Evolutionary conservation across 495 filamentous ascomycete genomes (phyloP).

Genomic region (Annulohypoxylon nitens): DNA sequence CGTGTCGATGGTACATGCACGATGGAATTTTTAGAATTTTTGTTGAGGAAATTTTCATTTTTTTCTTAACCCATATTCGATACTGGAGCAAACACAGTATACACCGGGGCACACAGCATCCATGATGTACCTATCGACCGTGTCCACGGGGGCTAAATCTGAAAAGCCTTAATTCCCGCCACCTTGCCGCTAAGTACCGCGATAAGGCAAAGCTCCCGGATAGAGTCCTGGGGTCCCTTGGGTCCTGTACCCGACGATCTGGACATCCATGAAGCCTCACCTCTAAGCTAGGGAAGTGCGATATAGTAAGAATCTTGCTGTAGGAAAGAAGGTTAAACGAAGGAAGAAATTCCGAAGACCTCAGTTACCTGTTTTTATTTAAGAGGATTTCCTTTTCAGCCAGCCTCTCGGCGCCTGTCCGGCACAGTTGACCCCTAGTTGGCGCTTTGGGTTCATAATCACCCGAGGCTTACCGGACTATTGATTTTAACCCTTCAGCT

Average conservation of each 20-base stretch:
- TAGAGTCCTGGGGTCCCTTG: constrained; percentile 3
- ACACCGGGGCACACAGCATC: neutral
- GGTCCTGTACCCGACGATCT: constrained; percentile 5
- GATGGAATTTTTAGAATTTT: neutral
- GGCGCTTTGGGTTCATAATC: neutral
- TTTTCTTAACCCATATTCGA: neutral
- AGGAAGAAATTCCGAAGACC: neutral
- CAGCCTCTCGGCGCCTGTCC: neutral
- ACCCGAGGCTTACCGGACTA: constrained; percentile 9
- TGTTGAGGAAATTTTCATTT: neutral
- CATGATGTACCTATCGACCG: neutral
- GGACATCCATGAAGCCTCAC: neutral
- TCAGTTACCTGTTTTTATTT: neutral
- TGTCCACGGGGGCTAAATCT: neutral
- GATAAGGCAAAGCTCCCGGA: neutral
- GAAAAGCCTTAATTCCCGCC: neutral
- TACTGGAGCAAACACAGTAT: neutral
- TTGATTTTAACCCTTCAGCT: constrained; percentile 2
- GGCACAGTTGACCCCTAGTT: neutral
- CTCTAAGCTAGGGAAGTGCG: neutral
- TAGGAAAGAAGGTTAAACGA: neutral
- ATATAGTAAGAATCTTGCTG: neutral
- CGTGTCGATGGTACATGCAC: constrained; percentile 24
- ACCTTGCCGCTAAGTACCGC: neutral
- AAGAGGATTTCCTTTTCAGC: neutral